Conservation (phyloP, 129 eudicot genomes). For the Flaveria linearis region DNA sequence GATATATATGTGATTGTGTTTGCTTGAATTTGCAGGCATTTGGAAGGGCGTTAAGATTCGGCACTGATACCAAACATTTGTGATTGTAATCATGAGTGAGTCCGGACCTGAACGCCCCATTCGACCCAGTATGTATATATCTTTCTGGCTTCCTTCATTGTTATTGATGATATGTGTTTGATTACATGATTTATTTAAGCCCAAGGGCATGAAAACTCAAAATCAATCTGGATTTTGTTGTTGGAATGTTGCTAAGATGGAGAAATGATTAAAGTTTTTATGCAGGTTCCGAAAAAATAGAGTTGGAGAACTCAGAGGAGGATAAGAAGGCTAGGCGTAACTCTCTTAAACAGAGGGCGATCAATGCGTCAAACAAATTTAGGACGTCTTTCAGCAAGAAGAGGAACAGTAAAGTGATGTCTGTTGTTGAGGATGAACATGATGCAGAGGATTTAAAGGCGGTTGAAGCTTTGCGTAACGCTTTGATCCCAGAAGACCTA, state of each 20-base stretch:
- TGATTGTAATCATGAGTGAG: conserved; percentile 63
- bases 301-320: conserved; percentile 67
- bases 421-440: conserved; percentile 90
- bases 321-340: conserved; percentile 88
- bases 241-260: neutral
- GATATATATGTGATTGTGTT: conserved; percentile 8
- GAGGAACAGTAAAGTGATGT: conserved; percentile 92
- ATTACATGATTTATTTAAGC: neutral
- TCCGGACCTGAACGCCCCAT: conserved; percentile 76
- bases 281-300: conserved; percentile 73
- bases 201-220: too few species aligned
- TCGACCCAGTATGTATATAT: conserved; percentile 61
- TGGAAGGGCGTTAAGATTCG: conserved; percentile 50
- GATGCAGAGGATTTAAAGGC: conserved; percentile 94
- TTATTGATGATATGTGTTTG: neutral
- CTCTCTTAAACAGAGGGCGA: conserved; percentile 83
- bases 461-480: conserved; percentile 84
- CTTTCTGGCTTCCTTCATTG: neutral
- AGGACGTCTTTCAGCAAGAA: conserved; percentile 75
- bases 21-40: conserved; percentile 55
- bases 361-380: conserved; percentile 78
- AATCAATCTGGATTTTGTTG: neutral
- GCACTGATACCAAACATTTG: conserved; percentile 48
- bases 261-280: conserved; percentile 21
- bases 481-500: conserved; percentile 68